A percentile compares a stretch with the other conserved stretches of the same genome.
Evolutionary conservation across 495 filamentous ascomycete species (phyloP).

Genomic region (Penicillium ucsense): DNA sequence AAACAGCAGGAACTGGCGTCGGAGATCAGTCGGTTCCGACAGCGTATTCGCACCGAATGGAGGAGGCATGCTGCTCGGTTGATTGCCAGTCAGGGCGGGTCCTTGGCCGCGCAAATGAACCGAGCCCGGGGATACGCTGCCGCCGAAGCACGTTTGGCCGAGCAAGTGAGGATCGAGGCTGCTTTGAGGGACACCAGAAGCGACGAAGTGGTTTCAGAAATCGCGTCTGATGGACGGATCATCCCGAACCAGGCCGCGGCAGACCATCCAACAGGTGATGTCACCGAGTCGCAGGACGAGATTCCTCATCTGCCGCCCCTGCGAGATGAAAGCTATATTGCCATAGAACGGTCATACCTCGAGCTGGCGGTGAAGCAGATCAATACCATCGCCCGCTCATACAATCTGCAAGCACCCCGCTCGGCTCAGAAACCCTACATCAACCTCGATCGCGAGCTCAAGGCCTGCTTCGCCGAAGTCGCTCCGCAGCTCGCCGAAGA

Average conservation of each 20-base stretch:
- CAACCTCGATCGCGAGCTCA: slow-evolving; percentile 72
- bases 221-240: slow-evolving; percentile 19
- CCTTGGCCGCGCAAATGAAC: slow-evolving; percentile 63
- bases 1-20: slow-evolving; percentile 87
- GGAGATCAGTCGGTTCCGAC: slow-evolving; percentile 59
- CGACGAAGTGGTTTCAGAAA: slow-evolving; percentile 9
- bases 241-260: slow-evolving; percentile 4
- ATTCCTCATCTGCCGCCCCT: slow-evolving; percentile 32
- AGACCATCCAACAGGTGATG: slow-evolving; percentile 2
- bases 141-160: slow-evolving; percentile 50
- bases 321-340: slow-evolving; percentile 43
- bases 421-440: slow-evolving; percentile 93
- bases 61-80: slow-evolving; percentile 69
- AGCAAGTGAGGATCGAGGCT: slow-evolving; percentile 35
- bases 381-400: slow-evolving; percentile 73
- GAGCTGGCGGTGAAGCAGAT: slow-evolving; percentile 68
- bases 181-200: slow-evolving; percentile 21
- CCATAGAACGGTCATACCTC: slow-evolving; percentile 66
- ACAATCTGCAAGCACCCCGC: slow-evolving; percentile 89
- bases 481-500: slow-evolving; percentile 63
- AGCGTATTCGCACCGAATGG: slow-evolving; percentile 74
- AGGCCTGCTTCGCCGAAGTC: slow-evolving; percentile 72
- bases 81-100: slow-evolving; percentile 73
- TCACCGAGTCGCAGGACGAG: slow-evolving; percentile 2
- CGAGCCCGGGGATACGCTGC: slow-evolving; percentile 63